phyloP scores from a whole-genome alignment of 768 basidiomycete genomes.

The Nidularia sp. region DNA sequence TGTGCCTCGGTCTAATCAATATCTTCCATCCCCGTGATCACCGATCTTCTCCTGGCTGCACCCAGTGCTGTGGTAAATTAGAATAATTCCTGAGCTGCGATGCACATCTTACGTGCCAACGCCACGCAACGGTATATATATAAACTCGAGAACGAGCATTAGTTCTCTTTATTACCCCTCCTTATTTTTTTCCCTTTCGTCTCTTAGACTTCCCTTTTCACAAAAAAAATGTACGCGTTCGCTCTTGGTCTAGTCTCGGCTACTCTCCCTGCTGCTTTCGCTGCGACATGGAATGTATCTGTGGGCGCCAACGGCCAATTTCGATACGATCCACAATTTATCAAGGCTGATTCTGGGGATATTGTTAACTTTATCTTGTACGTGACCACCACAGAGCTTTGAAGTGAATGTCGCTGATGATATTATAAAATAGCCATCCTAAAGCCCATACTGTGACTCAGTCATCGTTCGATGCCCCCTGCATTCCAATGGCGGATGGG shows the following conservation, averaged over 20 bases:
- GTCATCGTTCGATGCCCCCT: slow-evolving; percentile 38
- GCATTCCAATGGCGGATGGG: slow-evolving; percentile 20
- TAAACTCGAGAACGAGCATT: too few relatives aligned
- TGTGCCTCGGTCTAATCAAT: too few relatives aligned
- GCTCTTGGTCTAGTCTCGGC: slow-evolving; percentile 11
- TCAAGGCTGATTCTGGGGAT: slow-evolving; percentile 41
- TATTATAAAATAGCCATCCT: slow-evolving; percentile 25
- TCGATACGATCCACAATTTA: slow-evolving; percentile 25
- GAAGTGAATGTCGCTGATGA: too few relatives aligned
- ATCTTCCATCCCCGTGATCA: too few relatives aligned
- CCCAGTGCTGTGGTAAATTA: too few relatives aligned
- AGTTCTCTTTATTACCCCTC: too few relatives aligned
- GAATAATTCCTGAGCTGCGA: too few relatives aligned
- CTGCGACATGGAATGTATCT: slow-evolving; percentile 22
- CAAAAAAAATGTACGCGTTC: background rate
- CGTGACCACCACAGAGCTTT: slow-evolving; percentile 18
- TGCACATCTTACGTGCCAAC: too few relatives aligned
- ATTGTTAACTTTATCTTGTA: slow-evolving; percentile 45
- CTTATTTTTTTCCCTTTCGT: background rate
- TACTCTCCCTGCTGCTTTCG: slow-evolving; percentile 21
- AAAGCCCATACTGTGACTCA: slow-evolving; percentile 49
- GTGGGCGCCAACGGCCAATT: slow-evolving; percentile 30
- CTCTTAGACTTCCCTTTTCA: background rate
- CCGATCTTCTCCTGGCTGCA: too few relatives aligned
- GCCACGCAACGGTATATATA: too few relatives aligned